phyloP scores from a whole-genome alignment of 2,329 filamentous ascomycete genomes.

The Calonectria pteridis region DNA sequence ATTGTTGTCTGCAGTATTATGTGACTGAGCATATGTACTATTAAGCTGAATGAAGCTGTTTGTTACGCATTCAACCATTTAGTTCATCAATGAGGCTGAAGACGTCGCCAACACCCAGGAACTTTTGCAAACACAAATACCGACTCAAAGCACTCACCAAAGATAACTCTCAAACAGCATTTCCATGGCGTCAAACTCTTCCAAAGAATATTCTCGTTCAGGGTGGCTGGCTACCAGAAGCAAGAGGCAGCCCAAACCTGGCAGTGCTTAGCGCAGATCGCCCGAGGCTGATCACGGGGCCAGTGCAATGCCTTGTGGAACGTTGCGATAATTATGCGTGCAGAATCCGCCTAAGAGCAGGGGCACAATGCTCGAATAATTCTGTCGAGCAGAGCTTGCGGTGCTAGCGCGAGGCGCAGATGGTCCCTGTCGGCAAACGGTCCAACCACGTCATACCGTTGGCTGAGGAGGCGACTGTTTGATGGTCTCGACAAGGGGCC shows the following conservation, averaged over 20 bases:
- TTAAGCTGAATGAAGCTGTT: not conserved
- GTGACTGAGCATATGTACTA: not conserved
- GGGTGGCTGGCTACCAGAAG: not conserved
- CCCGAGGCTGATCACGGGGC: constrained; percentile 1
- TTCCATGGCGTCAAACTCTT: not conserved
- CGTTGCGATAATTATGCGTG: not conserved
- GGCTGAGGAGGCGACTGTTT: constrained; percentile 1
- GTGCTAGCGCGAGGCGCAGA: constrained; percentile 18
- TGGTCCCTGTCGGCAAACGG: constrained; percentile 5
- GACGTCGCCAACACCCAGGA: not conserved
- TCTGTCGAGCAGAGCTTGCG: not conserved
- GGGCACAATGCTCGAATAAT: not conserved
- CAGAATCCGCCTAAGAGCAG: not conserved
- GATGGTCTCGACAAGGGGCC: constrained; percentile 4
- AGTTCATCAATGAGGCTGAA: not conserved
- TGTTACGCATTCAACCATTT: not conserved
- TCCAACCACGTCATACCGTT: constrained; percentile 23
- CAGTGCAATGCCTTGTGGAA: not conserved
- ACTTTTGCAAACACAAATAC: not conserved
- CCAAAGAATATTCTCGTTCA: not conserved
- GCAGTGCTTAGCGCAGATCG: not conserved
- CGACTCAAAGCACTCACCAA: not conserved
- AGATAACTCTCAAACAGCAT: not conserved
- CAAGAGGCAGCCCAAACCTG: not conserved
- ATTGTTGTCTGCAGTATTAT: not conserved